phyloP scores from a whole-genome alignment of 2,329 filamentous ascomycete species.

The Zymoseptoria ardabiliae region DNA sequence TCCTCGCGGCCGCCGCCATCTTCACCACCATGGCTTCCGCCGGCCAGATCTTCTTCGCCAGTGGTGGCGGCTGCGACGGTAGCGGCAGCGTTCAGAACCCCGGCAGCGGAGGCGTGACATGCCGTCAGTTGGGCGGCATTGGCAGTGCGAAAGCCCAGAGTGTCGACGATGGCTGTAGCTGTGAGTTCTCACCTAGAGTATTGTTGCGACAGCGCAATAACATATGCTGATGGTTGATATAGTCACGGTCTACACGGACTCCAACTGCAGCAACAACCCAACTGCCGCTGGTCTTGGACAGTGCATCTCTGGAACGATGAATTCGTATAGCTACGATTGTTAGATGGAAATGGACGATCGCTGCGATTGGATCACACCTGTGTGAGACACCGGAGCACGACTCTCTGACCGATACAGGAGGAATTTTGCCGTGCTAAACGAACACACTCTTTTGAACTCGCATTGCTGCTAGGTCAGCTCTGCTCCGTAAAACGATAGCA shows the following conservation, averaged over 20 bases:
- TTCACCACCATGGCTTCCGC: not conserved
- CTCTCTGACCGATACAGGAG: not conserved
- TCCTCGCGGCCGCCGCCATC: not conserved
- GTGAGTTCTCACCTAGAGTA: not conserved
- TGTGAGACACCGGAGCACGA: too few relatives aligned
- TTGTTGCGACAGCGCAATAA: not conserved
- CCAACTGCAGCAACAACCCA: not conserved
- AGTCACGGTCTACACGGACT: not conserved
- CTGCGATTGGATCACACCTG: not conserved
- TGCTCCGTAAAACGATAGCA: not conserved
- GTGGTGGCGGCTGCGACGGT: not conserved
- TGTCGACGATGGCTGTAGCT: not conserved
- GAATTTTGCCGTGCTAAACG: not conserved
- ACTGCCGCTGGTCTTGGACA: not conserved
- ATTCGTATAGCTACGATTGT: not conserved
- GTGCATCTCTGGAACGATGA: not conserved
- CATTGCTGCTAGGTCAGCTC: not conserved
- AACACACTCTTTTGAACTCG: not conserved
- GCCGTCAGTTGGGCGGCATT: not conserved
- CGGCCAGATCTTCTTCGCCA: not conserved
- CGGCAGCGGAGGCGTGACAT: not conserved
- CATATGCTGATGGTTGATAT: not conserved
- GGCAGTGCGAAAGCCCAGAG: not conserved
- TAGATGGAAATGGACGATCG: not conserved
- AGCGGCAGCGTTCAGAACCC: not conserved